Conservation (phyloP, 1,284 basidiomycete genomes). For the Trichosporon coremiiforme region DNA sequence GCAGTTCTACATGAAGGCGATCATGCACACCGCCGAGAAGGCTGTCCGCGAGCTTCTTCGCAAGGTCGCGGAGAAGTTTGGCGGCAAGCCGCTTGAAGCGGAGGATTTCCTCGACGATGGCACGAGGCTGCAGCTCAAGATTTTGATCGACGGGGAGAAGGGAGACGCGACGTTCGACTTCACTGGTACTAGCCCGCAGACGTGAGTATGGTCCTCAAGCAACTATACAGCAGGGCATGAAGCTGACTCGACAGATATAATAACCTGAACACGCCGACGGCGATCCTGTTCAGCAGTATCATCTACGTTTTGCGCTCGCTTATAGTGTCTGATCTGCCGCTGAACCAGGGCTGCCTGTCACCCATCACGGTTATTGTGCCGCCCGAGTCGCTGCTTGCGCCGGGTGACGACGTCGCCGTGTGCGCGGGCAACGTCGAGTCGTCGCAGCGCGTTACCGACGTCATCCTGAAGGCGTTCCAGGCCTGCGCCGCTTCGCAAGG, state of each 20-base stretch:
- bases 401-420: constrained; percentile 82
- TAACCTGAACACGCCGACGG: constrained; percentile 64
- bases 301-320: constrained; percentile 93
- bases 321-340: constrained; percentile 85
- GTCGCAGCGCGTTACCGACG: constrained; percentile 90
- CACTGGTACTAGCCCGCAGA: constrained; percentile 79
- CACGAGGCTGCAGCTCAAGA: constrained; percentile 61
- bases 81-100: constrained; percentile 66
- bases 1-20: constrained; percentile 76
- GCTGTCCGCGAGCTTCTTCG: constrained; percentile 81
- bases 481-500: constrained; percentile 93
- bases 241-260: constrained; percentile 46
- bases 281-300: constrained; percentile 87
- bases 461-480: constrained; percentile 89
- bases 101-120: constrained; percentile 50
- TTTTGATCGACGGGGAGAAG: constrained; percentile 75
- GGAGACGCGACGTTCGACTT: constrained; percentile 91
- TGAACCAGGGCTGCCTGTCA: constrained; percentile 52
- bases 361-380: constrained; percentile 59
- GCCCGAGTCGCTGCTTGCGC: constrained; percentile 73
- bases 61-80: constrained; percentile 72
- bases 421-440: constrained; percentile 93
- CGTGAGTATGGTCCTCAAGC: constrained; percentile 45
- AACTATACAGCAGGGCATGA: not conserved
- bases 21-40: constrained; percentile 83